A percentile compares a stretch with the other conserved stretches of the same genome.
Evolutionary conservation across 192 early-diverging fungal species (phyloP).

Genomic region (Glomus cerebriforme): DNA sequence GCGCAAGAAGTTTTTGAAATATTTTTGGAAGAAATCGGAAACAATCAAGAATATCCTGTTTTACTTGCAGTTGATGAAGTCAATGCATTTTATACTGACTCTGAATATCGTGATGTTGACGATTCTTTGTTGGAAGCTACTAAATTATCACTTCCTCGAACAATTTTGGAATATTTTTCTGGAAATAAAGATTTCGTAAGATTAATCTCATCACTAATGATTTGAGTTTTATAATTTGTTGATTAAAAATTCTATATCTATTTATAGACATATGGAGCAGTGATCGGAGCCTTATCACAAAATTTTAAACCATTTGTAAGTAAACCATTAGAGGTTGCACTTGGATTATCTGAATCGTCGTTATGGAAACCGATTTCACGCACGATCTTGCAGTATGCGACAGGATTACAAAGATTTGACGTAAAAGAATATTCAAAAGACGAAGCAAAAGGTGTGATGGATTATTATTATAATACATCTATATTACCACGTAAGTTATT

Average conservation of each 20-base stretch:
- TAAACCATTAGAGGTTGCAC: conserved; percentile 41
- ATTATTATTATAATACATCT: conserved; percentile 40
- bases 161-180: conserved; percentile 52
- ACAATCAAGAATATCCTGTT: conserved; percentile 44
- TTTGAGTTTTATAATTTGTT: not conserved
- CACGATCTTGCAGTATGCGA: conserved; percentile 36
- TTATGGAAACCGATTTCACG: conserved; percentile 41
- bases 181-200: conserved; percentile 45
- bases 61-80: conserved; percentile 56
- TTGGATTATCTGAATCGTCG: conserved; percentile 39
- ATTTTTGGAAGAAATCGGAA: conserved; percentile 48
- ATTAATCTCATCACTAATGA: not conserved
- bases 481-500: conserved; percentile 5
- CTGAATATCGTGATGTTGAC: conserved; percentile 46
- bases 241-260: not conserved
- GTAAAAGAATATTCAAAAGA: conserved; percentile 44
- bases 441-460: conserved; percentile 50
- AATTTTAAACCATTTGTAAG: conserved; percentile 37
- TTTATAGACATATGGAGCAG: conserved; percentile 41
- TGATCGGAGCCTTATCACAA: conserved; percentile 45
- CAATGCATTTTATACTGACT: conserved; percentile 50
- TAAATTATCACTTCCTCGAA: conserved; percentile 44
- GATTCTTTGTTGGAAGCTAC: conserved; percentile 43
- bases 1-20: conserved; percentile 50
- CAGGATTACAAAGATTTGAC: conserved; percentile 39